Evolutionary conservation across 371 early-diverging fungal genomes (phyloP).

Genomic region (Apophysomyces elegans): DNA sequence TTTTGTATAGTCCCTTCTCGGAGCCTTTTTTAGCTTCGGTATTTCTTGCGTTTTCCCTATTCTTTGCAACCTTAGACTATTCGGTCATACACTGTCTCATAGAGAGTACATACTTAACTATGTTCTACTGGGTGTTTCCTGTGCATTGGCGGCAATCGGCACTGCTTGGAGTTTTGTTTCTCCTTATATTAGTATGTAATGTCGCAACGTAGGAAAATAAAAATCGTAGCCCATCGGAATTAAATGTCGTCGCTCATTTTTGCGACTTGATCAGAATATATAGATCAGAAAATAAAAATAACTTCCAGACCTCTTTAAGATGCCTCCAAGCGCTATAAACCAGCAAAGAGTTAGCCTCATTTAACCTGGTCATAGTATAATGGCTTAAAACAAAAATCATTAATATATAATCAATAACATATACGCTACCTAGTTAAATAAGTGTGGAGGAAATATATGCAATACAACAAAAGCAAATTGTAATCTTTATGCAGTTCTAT

Average conservation of each 20-base stretch:
- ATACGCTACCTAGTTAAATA: background rate
- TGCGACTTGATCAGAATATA: no score
- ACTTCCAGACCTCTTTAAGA: no score
- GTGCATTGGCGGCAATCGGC: conserved; percentile 38
- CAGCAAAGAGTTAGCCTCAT: no score
- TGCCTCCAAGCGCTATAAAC: no score
- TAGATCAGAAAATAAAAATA: no score
- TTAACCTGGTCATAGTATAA: background rate
- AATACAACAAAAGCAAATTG: background rate
- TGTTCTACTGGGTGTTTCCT: conserved; percentile 20
- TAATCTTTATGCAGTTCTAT: background rate
- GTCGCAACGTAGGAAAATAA: no score
- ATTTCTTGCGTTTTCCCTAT: conserved; percentile 64
- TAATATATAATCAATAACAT: conserved; percentile 4
- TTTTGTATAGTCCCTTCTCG: conserved; percentile 44
- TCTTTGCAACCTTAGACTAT: conserved; percentile 54
- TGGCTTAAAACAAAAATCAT: background rate
- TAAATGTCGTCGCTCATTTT: no score
- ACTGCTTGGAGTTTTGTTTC: conserved; percentile 40
- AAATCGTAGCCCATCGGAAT: no score
- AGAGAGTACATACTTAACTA: conserved; percentile 26
- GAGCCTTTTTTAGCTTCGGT: conserved; percentile 59
- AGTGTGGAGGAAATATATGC: background rate
- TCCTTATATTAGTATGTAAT: background rate
- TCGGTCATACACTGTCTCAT: conserved; percentile 23